Evolutionary conservation across 1,284 basidiomycete genomes (phyloP).

Genomic region (Serendipita sp.): DNA sequence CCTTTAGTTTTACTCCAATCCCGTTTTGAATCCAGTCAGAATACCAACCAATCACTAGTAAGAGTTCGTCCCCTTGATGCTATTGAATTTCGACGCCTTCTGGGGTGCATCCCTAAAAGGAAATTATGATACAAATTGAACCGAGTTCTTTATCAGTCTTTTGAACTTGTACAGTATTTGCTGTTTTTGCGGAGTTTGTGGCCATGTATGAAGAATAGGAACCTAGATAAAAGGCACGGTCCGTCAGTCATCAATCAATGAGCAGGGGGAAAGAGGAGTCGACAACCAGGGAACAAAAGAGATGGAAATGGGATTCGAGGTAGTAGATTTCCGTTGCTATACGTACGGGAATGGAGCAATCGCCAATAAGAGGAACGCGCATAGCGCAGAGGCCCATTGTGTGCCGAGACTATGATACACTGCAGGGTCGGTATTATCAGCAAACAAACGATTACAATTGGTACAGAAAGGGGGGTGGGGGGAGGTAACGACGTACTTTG

Average conservation of each 20-base stretch:
- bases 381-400: constrained; percentile 60
- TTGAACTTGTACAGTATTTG: neutral
- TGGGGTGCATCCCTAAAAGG: too few species aligned
- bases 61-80: too few species aligned
- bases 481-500: constrained; percentile 21
- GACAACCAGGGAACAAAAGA: too few species aligned
- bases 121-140: too few species aligned
- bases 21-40: too few species aligned
- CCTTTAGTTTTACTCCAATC: too few species aligned
- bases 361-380: constrained; percentile 53
- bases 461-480: constrained; percentile 16
- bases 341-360: constrained; percentile 61
- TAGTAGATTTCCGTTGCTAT: neutral
- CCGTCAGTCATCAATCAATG: neutral
- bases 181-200: constrained; percentile 17
- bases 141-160: too few species aligned
- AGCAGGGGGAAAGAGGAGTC: neutral
- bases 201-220: constrained; percentile 25
- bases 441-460: too few species aligned
- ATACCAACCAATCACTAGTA: too few species aligned
- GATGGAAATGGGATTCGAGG: too few species aligned
- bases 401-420: constrained; percentile 39
- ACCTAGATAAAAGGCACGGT: constrained; percentile 13
- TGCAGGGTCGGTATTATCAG: constrained; percentile 14
- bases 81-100: too few species aligned